phyloP scores from a whole-genome alignment of 768 basidiomycete species.

The Crucibulum laeve region DNA sequence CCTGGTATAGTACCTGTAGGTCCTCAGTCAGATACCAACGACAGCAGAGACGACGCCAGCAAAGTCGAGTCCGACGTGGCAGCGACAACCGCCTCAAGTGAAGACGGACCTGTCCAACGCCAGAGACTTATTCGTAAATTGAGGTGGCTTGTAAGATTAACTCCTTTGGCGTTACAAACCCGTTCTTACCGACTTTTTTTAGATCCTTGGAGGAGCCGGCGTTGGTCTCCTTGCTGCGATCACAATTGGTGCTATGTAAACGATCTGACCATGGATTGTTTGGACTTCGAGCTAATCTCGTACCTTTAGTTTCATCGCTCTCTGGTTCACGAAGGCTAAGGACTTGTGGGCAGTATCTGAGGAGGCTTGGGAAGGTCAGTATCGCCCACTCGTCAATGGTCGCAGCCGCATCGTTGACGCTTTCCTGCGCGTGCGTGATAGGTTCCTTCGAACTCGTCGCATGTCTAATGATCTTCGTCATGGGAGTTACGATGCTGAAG shows the following conservation, averaged over 20 bases:
- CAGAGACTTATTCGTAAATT: constrained; percentile 61
- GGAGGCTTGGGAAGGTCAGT: constrained; percentile 85
- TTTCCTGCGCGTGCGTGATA: constrained; percentile 22
- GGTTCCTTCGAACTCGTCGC: constrained; percentile 71
- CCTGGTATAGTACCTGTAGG: constrained; percentile 11
- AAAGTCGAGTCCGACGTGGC: constrained; percentile 20
- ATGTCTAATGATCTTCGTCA: constrained; percentile 80
- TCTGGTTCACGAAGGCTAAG: constrained; percentile 90
- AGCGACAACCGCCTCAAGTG: constrained; percentile 11
- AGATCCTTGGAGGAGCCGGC: constrained; percentile 76
- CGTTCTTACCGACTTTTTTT: constrained; percentile 1
- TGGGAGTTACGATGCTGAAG: constrained; percentile 93
- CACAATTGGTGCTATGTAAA: constrained; percentile 76
- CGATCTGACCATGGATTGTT: neutral
- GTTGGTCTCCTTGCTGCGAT: constrained; percentile 76
- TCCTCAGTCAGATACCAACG: constrained; percentile 5
- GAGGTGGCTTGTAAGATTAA: constrained; percentile 54
- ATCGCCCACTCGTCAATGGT: neutral
- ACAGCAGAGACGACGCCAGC: constrained; percentile 17
- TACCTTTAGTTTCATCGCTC: constrained; percentile 64
- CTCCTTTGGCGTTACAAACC: neutral
- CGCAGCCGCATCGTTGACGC: neutral
- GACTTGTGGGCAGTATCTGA: constrained; percentile 85
- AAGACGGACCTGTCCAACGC: constrained; percentile 23
- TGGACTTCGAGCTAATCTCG: neutral